Percentiles rank a stretch among this genome's conserved stretches.
Conservation (phyloP, 371 early-diverging fungal genomes). For the Gilbertella persicaria region DNA sequence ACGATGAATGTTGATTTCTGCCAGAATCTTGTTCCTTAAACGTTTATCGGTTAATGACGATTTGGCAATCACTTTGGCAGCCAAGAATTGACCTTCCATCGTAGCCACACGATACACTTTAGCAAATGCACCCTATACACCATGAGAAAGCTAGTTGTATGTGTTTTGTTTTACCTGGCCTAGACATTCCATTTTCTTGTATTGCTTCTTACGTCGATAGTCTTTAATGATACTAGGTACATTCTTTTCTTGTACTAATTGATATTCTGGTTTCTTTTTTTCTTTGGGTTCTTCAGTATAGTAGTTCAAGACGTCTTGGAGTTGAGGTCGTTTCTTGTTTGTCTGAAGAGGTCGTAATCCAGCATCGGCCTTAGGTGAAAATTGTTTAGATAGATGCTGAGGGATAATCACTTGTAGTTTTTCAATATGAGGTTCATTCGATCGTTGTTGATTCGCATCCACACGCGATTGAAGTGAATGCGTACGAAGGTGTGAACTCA, state of each 20-base stretch:
- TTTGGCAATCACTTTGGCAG: conserved; percentile 84
- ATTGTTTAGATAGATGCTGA: neutral
- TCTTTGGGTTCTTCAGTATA: neutral
- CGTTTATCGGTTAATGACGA: conserved; percentile 56
- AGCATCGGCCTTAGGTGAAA: neutral
- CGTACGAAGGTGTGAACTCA: neutral
- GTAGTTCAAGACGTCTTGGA: neutral
- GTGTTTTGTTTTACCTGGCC: conserved; percentile 14
- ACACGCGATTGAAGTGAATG: neutral
- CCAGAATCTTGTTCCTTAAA: conserved; percentile 69
- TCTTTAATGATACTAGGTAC: conserved; percentile 17
- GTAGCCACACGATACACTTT: conserved; percentile 73
- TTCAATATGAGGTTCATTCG: neutral
- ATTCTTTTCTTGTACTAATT: conserved; percentile 15
- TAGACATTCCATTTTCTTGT: conserved; percentile 11
- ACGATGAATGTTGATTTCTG: conserved; percentile 94
- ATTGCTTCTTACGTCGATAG: conserved; percentile 1
- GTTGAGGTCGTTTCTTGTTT: neutral
- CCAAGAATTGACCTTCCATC: conserved; percentile 50
- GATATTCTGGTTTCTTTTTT: neutral
- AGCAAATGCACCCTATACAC: conserved; percentile 88
- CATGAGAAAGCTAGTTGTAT: neutral
- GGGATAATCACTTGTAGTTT: conserved; percentile 1
- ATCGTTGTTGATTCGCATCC: neutral
- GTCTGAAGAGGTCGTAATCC: conserved; percentile 1